phyloP scores from a whole-genome alignment of 176 grass and related monocot species.

The Oryza glaberrima region DNA sequence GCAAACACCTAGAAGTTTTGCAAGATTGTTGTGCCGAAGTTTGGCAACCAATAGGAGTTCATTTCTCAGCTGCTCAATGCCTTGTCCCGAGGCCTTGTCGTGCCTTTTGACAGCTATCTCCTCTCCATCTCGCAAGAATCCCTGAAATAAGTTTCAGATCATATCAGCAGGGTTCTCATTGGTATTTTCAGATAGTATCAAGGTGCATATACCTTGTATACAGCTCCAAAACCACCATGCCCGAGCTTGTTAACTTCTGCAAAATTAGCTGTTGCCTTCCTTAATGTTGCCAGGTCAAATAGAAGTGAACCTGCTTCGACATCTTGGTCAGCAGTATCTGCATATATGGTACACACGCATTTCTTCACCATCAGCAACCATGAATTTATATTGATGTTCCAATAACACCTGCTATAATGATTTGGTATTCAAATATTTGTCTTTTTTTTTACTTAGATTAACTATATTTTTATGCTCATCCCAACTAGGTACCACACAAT shows the following conservation, averaged over 20 bases:
- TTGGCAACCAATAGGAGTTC: slow-evolving; percentile 56
- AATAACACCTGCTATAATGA: no score
- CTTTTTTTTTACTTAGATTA: no score
- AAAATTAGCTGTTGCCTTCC: slow-evolving; percentile 58
- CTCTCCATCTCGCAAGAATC: slow-evolving; percentile 26
- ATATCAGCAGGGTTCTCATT: no score
- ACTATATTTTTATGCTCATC: no score
- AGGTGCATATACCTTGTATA: no score
- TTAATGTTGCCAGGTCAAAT: slow-evolving; percentile 46
- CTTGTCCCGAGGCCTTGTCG: slow-evolving; percentile 26
- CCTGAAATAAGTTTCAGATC: slow-evolving; percentile 28
- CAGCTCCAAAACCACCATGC: slow-evolving; percentile 60
- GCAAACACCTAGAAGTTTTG: slow-evolving; percentile 42
- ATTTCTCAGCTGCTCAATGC: slow-evolving; percentile 39
- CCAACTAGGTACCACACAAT: no score
- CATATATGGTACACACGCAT: background rate
- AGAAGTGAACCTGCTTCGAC: slow-evolving; percentile 43
- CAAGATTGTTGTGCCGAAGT: slow-evolving; percentile 55
- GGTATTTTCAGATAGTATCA: background rate
- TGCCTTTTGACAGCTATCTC: no score
- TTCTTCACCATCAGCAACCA: background rate
- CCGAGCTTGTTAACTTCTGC: slow-evolving; percentile 62
- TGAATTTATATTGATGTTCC: background rate
- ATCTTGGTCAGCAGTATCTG: slow-evolving; percentile 17
- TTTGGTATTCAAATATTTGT: no score